Base-by-base conservation (phyloP, 192 early-diverging fungal species). In the Thoreauomyces humboldtii region DNA sequence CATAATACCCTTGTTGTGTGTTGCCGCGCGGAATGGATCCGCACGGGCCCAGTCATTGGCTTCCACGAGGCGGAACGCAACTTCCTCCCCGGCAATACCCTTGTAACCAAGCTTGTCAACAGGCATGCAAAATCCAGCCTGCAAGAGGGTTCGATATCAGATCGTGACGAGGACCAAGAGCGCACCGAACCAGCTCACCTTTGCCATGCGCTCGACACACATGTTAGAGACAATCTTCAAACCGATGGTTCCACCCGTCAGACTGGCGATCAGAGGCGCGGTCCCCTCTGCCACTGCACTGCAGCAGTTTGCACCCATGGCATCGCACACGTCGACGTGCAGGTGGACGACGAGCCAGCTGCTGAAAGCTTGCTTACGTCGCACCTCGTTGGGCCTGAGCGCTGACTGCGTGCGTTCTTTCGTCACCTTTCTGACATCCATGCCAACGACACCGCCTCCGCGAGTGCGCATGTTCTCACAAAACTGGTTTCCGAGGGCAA, bases 1-100 rank as follows among this genome's bases (percentile, higher is more conserved):
- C 88, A 90, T 89, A 45, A 90, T 88, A 4, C 89, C 89, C 67
- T 90, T 90, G 77, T 90, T 90, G 60, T 90, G 86, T 0, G 89
- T 90, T 0, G 85, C 79, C 7, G 89, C 88, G 15, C 89, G 78
- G 61, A 78, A 90, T 28, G 83, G 84, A 48, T 90, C 89, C 19
- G 86, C 71, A 24, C 76, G 71, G 2, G 89, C 89, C 84, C 82
- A 88, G 42, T 88, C 81, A 54, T 76, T 79, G 21, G 88, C 88
- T 45, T 90, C 88, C 34, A 90, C 62, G 15, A 90, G 77, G 22
- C 83, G 73, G 27, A 74, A 73, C 12, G 88, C 86, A 3, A 90
- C 80, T 41, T 82, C 70, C 54, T 78, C 75, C 28, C 89, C 89
- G 5, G 72, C 38, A 43, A 81, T 58, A n/a, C 73, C 74, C 63